Percentiles rank a stretch among this genome's conserved stretches.
phyloP scores from a whole-genome alignment of 1,284 basidiomycete species.

The Microstroma glucosiphilum region DNA sequence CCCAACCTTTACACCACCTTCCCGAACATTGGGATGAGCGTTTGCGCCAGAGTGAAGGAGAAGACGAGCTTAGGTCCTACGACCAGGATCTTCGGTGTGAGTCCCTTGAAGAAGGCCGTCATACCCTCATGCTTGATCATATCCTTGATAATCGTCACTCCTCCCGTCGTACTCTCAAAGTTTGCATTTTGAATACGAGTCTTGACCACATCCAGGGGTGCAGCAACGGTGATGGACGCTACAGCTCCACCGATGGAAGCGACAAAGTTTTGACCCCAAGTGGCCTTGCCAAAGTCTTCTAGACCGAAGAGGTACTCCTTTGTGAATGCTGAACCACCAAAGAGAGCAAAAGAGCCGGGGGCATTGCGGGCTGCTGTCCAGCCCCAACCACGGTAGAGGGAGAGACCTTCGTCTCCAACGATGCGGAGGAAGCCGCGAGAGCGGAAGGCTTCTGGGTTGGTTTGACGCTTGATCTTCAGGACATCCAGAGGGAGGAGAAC shows the following conservation, averaged over 20 bases:
- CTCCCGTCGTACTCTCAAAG: slow-evolving; percentile 81
- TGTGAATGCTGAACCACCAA: slow-evolving; percentile 87
- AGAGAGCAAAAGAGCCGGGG: slow-evolving; percentile 82
- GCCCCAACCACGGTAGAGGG: slow-evolving; percentile 92
- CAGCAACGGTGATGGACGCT: slow-evolving; percentile 89
- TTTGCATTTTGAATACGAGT: slow-evolving; percentile 87
- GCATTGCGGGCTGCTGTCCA: slow-evolving; percentile 99
- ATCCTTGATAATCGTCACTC: slow-evolving; percentile 78
- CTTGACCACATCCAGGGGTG: slow-evolving; percentile 91
- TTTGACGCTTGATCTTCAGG: slow-evolving; percentile 85
- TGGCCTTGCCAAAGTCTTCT: slow-evolving; percentile 81
- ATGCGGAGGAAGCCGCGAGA: slow-evolving; percentile 75
- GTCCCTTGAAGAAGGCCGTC: slow-evolving; percentile 88
- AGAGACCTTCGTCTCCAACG: slow-evolving; percentile 80
- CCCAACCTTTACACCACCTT: slow-evolving; percentile 53
- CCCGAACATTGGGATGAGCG: slow-evolving; percentile 85
- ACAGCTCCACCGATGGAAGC: slow-evolving; percentile 90
- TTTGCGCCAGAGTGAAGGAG: slow-evolving; percentile 94
- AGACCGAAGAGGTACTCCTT: slow-evolving; percentile 90
- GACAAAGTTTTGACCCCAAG: slow-evolving; percentile 72
- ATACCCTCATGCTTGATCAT: slow-evolving; percentile 80
- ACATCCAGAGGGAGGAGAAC: slow-evolving; percentile 89
- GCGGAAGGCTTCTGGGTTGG: slow-evolving; percentile 47
- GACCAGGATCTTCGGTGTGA: slow-evolving; percentile 74
- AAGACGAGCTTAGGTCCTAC: slow-evolving; percentile 97